Base-by-base conservation (phyloP, 2,329 filamentous ascomycete genomes). In the Fusarium sp. region DNA sequence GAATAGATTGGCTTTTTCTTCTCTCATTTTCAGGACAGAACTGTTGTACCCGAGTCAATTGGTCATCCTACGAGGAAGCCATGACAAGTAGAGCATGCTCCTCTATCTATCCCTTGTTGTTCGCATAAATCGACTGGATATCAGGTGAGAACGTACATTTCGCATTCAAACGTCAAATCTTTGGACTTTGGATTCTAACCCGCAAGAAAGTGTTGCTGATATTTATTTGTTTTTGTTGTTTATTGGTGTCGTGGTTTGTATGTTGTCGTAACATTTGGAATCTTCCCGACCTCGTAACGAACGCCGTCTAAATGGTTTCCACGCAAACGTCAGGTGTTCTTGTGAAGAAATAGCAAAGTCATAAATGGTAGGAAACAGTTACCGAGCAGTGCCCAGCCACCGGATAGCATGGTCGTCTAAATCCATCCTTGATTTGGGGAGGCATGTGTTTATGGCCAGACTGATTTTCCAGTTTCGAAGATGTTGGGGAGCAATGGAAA, bases 231-330 rank as follows among this genome's bases (percentile, higher is more conserved):
- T 24, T 49, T 24, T 59, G 4, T 13, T 22, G 40, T 24, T 34
- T 42, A 30, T 32, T 46, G 61, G 11, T 27, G 32, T 25, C 58
- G 25, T 57, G n/a, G 20, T 69, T 46, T 52, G 55, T 52, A 37
- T 37, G 47, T 44, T 68, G 59, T 68, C 57, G 55, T 66, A 49
- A 45, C 53, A 64, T 62, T 61, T 48, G 45, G 51, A 34, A 57
- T 61, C 48, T 49, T 63, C 53, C 40, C 42, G 47, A 61, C 61
- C 63, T 72, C 59, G 42, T 61, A 73, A 61, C 48, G 49, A 61
- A 73, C 73, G 73, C 69, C 63, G 67, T 74, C 73, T 75, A 75
- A 70, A 74, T 67, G 54, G 60, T 73, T 53, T 66, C 69, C 67
- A 69, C 44, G 61, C 61, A 71, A 70, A 62, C 63, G 46, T 11